These are phyloP conservation scores for Lentinula aciculospora DNA, from an alignment of 768 basidiomycete genomes.

Conservation along the genomic window DNA sequence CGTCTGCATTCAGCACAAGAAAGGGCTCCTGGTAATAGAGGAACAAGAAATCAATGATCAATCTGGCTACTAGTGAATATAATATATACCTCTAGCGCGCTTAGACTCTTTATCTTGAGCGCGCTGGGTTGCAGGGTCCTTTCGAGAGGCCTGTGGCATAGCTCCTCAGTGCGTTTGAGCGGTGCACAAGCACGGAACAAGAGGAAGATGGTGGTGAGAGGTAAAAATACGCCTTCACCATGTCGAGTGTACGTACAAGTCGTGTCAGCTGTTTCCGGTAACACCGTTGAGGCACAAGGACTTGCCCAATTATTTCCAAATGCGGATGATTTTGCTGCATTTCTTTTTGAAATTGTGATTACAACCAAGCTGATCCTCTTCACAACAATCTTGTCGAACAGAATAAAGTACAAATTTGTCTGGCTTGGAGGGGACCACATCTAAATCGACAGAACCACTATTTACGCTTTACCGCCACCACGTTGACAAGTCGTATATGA, in stretches of 20 bases:
- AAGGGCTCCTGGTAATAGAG: constrained; percentile 31
- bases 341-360: neutral
- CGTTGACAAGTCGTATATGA: neutral
- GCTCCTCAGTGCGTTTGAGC: neutral
- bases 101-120: constrained; percentile 64
- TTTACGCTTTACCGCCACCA: neutral
- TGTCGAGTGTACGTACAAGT: constrained; percentile 5
- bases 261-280: neutral
- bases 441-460: neutral
- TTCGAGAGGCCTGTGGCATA: constrained; percentile 49
- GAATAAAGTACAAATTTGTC: too few species aligned
- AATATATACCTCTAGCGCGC: constrained; percentile 49
- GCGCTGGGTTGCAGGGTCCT: constrained; percentile 38
- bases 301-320: neutral
- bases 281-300: neutral
- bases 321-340: neutral
- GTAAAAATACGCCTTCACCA: constrained; percentile 4
- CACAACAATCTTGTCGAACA: neutral
- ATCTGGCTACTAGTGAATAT: neutral
- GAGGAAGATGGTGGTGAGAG: constrained; percentile 7
- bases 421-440: neutral
- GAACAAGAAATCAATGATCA: neutral
- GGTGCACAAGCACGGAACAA: neutral
- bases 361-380: too few species aligned
- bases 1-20: constrained; percentile 63